phyloP scores from a whole-genome alignment of 768 basidiomycete species.

The Boletus vinaceobasis region DNA sequence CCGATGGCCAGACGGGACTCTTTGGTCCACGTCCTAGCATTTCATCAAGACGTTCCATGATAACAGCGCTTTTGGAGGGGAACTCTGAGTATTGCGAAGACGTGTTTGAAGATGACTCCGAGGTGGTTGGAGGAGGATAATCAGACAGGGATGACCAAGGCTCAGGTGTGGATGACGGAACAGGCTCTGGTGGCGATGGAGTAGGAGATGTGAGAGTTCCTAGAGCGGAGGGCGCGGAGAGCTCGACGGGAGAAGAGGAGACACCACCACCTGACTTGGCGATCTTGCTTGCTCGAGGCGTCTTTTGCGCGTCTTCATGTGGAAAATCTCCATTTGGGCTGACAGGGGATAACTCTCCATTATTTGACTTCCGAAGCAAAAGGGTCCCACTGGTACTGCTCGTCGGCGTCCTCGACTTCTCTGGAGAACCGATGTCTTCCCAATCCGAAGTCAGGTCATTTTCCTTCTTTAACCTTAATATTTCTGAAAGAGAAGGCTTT shows the following conservation, averaged over 20 bases:
- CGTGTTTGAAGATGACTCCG: constrained; percentile 71
- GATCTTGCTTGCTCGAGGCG: constrained; percentile 35
- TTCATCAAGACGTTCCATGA: constrained; percentile 71
- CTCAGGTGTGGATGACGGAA: constrained; percentile 68
- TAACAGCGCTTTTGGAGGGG: constrained; percentile 44
- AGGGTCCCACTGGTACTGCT: constrained; percentile 39
- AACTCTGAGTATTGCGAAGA: constrained; percentile 62
- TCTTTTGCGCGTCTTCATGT: constrained; percentile 33
- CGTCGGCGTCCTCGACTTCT: constrained; percentile 48
- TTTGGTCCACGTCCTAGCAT: constrained; percentile 60
- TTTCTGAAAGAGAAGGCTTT: constrained; percentile 67
- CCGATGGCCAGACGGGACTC: constrained; percentile 56
- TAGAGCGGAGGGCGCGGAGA: constrained; percentile 16
- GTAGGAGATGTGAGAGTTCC: constrained; percentile 34
- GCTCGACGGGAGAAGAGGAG: constrained; percentile 21
- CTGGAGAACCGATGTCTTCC: constrained; percentile 54
- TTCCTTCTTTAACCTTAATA: constrained; percentile 55
- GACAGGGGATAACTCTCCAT: constrained; percentile 29
- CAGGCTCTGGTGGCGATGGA: constrained; percentile 52
- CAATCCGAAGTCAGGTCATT: constrained; percentile 56
- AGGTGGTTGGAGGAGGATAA: constrained; percentile 65
- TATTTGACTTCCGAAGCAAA: constrained; percentile 23
- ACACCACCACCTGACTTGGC: constrained; percentile 24
- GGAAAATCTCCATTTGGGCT: constrained; percentile 26
- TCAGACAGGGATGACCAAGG: constrained; percentile 75